phyloP scores from a whole-genome alignment of 2,329 filamentous ascomycete species.

The Cladosporium halotolerans region DNA sequence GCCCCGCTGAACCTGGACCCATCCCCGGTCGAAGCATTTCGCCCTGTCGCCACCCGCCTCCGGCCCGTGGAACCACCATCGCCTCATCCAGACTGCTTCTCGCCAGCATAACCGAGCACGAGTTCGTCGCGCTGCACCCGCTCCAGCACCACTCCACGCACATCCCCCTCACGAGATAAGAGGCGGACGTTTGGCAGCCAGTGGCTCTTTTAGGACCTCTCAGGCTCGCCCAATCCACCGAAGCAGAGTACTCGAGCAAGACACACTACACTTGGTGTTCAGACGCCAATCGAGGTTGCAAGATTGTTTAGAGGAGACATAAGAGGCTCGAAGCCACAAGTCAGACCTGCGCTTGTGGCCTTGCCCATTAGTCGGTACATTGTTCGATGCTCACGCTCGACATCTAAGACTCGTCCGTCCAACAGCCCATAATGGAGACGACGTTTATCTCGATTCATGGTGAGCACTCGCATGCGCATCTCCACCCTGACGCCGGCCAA shows the following conservation, averaged over 20 bases:
- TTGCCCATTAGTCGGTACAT: background rate
- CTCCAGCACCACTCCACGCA: too few relatives aligned
- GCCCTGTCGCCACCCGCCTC: constrained; percentile 1
- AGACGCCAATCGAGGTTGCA: too few relatives aligned
- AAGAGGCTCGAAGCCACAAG: background rate
- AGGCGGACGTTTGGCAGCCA: too few relatives aligned
- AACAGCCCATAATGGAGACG: constrained; percentile 24
- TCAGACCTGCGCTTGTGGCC: background rate
- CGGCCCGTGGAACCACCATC: background rate
- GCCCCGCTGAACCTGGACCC: background rate
- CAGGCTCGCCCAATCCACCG: too few relatives aligned
- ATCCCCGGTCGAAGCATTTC: background rate
- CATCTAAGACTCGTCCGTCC: background rate
- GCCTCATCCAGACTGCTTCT: too few relatives aligned
- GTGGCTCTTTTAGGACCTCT: too few relatives aligned
- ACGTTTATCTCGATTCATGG: constrained; percentile 91
- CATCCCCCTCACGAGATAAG: too few relatives aligned
- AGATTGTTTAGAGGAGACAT: too few relatives aligned
- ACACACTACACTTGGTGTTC: too few relatives aligned
- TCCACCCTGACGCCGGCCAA: background rate
- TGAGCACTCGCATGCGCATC: constrained; percentile 36
- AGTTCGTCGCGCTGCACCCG: too few relatives aligned
- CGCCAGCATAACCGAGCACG: too few relatives aligned
- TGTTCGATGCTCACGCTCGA: background rate
- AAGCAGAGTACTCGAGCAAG: too few relatives aligned